phyloP scores from a whole-genome alignment of 257 asterid genomes.

The Phtheirospermum japonicum region DNA sequence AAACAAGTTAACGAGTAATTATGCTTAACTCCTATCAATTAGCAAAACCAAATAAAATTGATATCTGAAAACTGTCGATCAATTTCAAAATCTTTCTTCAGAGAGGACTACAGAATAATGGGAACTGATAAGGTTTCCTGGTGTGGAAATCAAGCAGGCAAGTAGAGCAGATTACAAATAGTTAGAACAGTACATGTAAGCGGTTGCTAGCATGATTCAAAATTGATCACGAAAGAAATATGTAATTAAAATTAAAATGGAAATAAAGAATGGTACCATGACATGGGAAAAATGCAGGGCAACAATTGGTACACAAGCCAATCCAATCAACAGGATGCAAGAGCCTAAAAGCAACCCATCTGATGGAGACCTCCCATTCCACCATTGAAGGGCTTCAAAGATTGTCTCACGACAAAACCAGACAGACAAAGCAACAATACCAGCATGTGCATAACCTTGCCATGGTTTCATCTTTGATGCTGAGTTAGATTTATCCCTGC shows the following conservation, averaged over 20 bases:
- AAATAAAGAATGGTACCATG: slow-evolving; percentile 55
- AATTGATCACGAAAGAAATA: slow-evolving; percentile 4
- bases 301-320: slow-evolving; percentile 89
- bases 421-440: slow-evolving; percentile 80
- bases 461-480: slow-evolving; percentile 93
- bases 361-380: slow-evolving; percentile 96
- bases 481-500: slow-evolving; percentile 84
- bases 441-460: slow-evolving; percentile 93
- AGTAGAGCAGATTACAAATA: slow-evolving; percentile 11
- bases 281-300: slow-evolving; percentile 96
- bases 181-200: neutral
- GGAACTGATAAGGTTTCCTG: slow-evolving; percentile 14
- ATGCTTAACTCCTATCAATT: slow-evolving; percentile 17
- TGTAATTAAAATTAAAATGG: neutral
- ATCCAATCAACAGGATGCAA: slow-evolving; percentile 77
- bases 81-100: neutral
- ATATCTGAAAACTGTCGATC: slow-evolving; percentile 13
- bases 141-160: slow-evolving; percentile 21
- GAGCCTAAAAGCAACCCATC: slow-evolving; percentile 93
- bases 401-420: slow-evolving; percentile 95
- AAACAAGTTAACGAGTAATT: slow-evolving; percentile 3
- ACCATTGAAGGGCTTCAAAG: slow-evolving; percentile 98
- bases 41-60: slow-evolving; percentile 16
- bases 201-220: slow-evolving; percentile 1
- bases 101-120: slow-evolving; percentile 10